Evolutionary conservation across 768 basidiomycete genomes (phyloP), one percentile per base, ranked within the genome.

Genomic region (Leccinum incarnatum): DNA sequence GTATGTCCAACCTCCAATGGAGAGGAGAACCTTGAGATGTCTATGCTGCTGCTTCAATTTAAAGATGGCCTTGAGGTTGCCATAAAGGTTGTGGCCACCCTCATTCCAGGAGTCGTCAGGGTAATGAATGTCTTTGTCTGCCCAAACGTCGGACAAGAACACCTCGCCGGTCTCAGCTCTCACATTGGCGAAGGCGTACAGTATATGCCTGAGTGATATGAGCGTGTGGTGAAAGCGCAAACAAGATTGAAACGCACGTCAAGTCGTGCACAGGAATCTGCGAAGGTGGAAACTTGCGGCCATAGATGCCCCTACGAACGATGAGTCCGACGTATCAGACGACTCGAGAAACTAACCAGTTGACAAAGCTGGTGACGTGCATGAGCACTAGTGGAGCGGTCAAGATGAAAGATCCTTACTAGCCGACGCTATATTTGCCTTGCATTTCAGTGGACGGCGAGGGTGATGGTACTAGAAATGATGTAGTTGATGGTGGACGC

Each of bases 111-210:
- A 89, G 74, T 99, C 97, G 8, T 89, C 91, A 0, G 89, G 87
- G 71, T 96, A 95, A 71, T 98, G 97, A 49, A 98, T 98, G 70
- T 98, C 93, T 67, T 95, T 85, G 78, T 99, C 97, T 0, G 95
- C 88, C 96, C 96, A 98, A 2, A 79, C 72, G 66, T 99, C 97
- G 37, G 93, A 95, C 54, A 98, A 74, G 67, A 83, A 75, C 19
- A 98, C 95, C 68, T 93, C 91, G 42, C 96, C 96, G 1, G 87
- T 81, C 59, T 93, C 91, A 19, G 87, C 75, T 64, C 82, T 85
- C 65, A 98, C 74, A 65, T 98, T 92, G 19, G 93, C 97, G 65
- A 98, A 98, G 2, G 95, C 92, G 69, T 95, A 94, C 36, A 95
- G 84, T 65, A 96, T 85, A 72, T 96, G 95, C 25, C 89, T 92